A percentile compares a stretch with the other conserved stretches of the same genome.
Conservation (phyloP, 2,329 filamentous ascomycete species). For the Phialophora verrucosa region DNA sequence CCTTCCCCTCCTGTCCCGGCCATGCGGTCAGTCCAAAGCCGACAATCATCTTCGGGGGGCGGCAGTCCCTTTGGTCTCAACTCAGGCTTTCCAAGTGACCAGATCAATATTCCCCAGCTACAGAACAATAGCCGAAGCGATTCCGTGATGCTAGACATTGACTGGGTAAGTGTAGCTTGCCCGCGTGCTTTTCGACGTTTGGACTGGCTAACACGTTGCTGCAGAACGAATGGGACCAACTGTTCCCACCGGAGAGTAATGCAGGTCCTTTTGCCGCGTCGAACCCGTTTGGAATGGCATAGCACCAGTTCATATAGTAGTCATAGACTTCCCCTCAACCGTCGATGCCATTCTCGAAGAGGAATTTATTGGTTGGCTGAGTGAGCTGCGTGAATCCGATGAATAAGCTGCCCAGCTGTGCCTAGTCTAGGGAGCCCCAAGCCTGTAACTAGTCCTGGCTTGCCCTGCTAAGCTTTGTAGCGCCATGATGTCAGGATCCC, state of each 20-base stretch:
- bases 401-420: constrained; percentile 10
- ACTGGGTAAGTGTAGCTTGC: constrained; percentile 63
- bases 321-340: neutral
- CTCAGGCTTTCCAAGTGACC: constrained; percentile 33
- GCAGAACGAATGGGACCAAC: constrained; percentile 46
- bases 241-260: constrained; percentile 54
- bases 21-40: constrained; percentile 20
- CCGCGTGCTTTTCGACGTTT: neutral
- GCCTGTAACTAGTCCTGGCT: neutral
- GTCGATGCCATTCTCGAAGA: constrained; percentile 4
- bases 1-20: constrained; percentile 19
- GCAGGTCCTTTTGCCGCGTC: constrained; percentile 54
- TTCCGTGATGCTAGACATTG: constrained; percentile 60
- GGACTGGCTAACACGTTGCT: constrained; percentile 13
- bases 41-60: constrained; percentile 34
- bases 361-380: constrained; percentile 20
- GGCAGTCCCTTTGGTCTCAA: constrained; percentile 27
- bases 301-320: neutral
- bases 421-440: neutral
- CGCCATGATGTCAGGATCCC: constrained; percentile 24
- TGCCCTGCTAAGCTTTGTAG: constrained; percentile 14
- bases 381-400: constrained; percentile 11
- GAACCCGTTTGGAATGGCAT: constrained; percentile 17
- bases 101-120: constrained; percentile 34
- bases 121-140: constrained; percentile 36